Evolutionary conservation across 2,329 filamentous ascomycete species (phyloP).

Genomic region (Diaporthe humulicola): DNA sequence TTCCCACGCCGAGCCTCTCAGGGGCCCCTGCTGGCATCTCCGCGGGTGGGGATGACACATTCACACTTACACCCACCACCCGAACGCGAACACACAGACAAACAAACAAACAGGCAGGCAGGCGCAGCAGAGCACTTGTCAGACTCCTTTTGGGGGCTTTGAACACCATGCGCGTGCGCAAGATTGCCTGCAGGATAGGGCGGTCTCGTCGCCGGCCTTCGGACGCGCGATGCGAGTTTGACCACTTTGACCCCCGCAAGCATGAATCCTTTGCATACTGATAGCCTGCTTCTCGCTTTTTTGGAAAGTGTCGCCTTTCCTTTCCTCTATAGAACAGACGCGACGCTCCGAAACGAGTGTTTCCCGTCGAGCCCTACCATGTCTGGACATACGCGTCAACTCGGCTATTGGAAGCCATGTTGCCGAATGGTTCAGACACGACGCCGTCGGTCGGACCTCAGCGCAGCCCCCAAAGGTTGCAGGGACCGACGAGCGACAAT

Average conservation of each 20-base stretch:
- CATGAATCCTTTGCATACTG: neutral
- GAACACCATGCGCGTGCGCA: neutral
- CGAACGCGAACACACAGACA: neutral
- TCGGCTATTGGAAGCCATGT: neutral
- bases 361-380: neutral
- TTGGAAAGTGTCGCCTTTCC: neutral
- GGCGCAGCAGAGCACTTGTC: neutral
- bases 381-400: neutral
- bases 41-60: conserved; percentile 5
- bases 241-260: neutral
- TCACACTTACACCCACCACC: neutral
- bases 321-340: neutral
- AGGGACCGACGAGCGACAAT: conserved; percentile 15
- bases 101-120: neutral
- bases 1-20: conserved; percentile 23
- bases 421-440: neutral
- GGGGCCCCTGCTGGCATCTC: conserved; percentile 17
- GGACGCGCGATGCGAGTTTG: neutral
- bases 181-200: neutral
- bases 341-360: neutral
- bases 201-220: neutral
- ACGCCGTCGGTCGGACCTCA: neutral
- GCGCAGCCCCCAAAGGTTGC: neutral
- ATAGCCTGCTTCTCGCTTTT: neutral
- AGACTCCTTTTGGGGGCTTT: neutral